phyloP scores from a whole-genome alignment of 768 basidiomycete genomes.

The Atractiella rhizophila region DNA sequence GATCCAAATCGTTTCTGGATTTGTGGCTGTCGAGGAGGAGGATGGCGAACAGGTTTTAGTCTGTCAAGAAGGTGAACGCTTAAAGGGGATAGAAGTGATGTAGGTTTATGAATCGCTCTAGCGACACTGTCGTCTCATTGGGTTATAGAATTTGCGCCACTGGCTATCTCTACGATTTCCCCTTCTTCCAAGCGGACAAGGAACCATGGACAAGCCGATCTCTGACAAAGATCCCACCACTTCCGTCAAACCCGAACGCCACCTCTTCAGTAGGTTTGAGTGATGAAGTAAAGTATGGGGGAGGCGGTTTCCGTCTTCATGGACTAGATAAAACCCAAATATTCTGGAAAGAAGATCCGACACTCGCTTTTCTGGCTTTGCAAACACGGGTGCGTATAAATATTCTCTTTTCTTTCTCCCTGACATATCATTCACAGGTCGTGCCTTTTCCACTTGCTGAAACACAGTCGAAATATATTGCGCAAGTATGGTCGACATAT shows the following conservation, averaged over 20 bases:
- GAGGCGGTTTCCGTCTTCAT: constrained; percentile 18
- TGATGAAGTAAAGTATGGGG: constrained; percentile 7
- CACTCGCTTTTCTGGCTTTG: constrained; percentile 19
- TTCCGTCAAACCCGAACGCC: not conserved
- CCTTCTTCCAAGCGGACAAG: constrained; percentile 18
- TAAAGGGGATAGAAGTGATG: constrained; percentile 19
- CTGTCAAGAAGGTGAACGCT: constrained; percentile 15
- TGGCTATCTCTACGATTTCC: constrained; percentile 22
- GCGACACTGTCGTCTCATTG: not conserved
- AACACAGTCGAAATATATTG: too few relatives aligned
- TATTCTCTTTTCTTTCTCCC: not conserved
- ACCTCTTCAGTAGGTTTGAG: constrained; percentile 3
- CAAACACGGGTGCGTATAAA: constrained; percentile 12
- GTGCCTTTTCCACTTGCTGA: constrained; percentile 13
- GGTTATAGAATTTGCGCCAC: constrained; percentile 21
- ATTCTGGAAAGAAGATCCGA: constrained; percentile 21
- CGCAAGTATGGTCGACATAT: too few relatives aligned
- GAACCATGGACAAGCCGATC: constrained; percentile 16
- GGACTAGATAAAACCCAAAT: constrained; percentile 21
- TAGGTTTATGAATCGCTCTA: not conserved
- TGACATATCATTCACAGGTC: constrained; percentile 3
- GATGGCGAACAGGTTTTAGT: constrained; percentile 9
- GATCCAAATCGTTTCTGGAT: constrained; percentile 9
- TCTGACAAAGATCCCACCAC: constrained; percentile 3
- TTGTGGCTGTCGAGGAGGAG: constrained; percentile 3